Evolutionary conservation across 805 yeast genomes (phyloP).

Genomic region (Ogataea corticis): DNA sequence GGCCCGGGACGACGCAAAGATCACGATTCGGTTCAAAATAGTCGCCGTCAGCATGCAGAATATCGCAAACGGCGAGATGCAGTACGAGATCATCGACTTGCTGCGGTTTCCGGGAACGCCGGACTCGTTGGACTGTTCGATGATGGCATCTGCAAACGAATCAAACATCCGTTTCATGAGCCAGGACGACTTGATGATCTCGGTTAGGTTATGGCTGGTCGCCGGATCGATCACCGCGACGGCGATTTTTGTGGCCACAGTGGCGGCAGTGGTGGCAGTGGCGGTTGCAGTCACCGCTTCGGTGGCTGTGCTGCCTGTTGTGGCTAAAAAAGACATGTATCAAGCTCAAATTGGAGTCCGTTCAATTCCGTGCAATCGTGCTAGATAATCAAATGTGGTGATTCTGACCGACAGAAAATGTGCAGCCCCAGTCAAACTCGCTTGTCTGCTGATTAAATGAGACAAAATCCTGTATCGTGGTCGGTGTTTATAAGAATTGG

Average conservation of each 20-base stretch:
- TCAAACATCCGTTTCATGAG: slow-evolving; percentile 26
- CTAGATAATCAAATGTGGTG: too few species aligned
- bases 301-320: neutral
- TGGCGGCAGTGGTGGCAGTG: slow-evolving; percentile 1
- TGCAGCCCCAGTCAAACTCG: too few species aligned
- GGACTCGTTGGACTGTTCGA: slow-evolving; percentile 34
- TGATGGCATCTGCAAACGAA: slow-evolving; percentile 35
- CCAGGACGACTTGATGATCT: slow-evolving; percentile 24
- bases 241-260: slow-evolving; percentile 4
- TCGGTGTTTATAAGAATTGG: too few species aligned
- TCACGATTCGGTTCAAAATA: slow-evolving; percentile 55
- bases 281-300: slow-evolving; percentile 2
- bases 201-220: slow-evolving; percentile 11
- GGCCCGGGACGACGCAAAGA: slow-evolving; percentile 55
- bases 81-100: slow-evolving; percentile 48
- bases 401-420: too few species aligned
- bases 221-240: slow-evolving; percentile 20
- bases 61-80: slow-evolving; percentile 50
- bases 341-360: too few species aligned
- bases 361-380: too few species aligned
- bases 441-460: too few species aligned
- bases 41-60: slow-evolving; percentile 60
- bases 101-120: slow-evolving; percentile 32
- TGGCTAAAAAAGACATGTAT: too few species aligned
- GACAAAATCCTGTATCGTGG: too few species aligned